Evolutionary conservation across 2,329 filamentous ascomycete genomes (phyloP), one percentile per base, ranked within the genome.

Genomic region (Nemania sp.): DNA sequence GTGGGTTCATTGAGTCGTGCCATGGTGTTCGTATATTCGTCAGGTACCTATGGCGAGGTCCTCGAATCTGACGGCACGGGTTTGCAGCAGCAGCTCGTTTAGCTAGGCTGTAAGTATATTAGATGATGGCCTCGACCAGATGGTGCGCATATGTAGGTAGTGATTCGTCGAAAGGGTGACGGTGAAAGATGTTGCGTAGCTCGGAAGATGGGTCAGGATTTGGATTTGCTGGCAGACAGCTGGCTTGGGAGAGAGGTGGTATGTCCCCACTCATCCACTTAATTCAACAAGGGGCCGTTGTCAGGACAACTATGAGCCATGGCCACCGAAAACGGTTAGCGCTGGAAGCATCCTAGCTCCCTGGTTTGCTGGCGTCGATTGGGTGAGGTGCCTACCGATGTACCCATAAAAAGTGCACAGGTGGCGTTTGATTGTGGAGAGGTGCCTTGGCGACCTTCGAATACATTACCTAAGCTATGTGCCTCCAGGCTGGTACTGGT

Each of bases 1-100:
- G 86, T 82, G 72, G 85, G 84, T 81, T 92, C 90, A 79, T 93
- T 93, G 68, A 94, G 83, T 79, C 90, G 85, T 78, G 90, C 90
- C 90, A 94, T 94, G 70, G 76, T 74, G 79, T 80, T 55, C 51
- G 67, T 80, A 57, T 51, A 65, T 59, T 68, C 67, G 61, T 70
- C 43, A 59, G 59, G 55, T 39, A 59, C 55, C 52, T 61, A 54
- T 59, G 17, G 57, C 46, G 25, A 65, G 61, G 58, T 49, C 58
- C 58, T 57, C 32, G 52, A 52, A 54, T 55, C 47, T 25, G 45
- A 25, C 46, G 29, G 57, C 42, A 66, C 43, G 40, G 43, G 34
- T 3, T 52, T 47, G 40, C 49, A 48, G 58, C 25, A 29, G 25
- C 25, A 29, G 25, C 25, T 45, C 52, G 37, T 32, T 52, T 50